These are phyloP conservation scores for Hawksworthiomyces lignivorus DNA, from an alignment of 2,329 filamentous ascomycete species.

Conservation along the genomic window DNA sequence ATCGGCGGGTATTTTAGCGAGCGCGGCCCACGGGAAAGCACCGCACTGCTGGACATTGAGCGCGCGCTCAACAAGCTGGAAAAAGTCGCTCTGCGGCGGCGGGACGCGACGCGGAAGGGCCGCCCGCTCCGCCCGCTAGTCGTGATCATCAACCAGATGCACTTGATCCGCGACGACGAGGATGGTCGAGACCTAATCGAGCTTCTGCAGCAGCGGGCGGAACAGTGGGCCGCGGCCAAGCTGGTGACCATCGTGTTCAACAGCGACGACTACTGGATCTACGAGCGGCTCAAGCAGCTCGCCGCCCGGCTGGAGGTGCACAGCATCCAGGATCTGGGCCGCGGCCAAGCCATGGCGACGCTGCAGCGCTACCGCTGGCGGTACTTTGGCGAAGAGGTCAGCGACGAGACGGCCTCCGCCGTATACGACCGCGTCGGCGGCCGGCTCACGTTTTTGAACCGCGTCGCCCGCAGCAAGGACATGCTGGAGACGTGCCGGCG, in stretches of 20 bases:
- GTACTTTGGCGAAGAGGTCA: slow-evolving; percentile 60
- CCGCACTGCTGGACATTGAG: slow-evolving; percentile 89
- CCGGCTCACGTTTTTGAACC: slow-evolving; percentile 77
- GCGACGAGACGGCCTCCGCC: slow-evolving; percentile 53
- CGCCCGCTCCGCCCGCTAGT: slow-evolving; percentile 53
- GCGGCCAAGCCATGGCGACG: slow-evolving; percentile 66
- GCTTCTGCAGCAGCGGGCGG: slow-evolving; percentile 87
- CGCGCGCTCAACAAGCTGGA: slow-evolving; percentile 96
- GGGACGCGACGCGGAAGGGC: slow-evolving; percentile 45
- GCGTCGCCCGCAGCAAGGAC: slow-evolving; percentile 77
- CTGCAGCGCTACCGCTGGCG: slow-evolving; percentile 71
- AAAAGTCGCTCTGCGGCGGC: slow-evolving; percentile 75
- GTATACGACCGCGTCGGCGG: slow-evolving; percentile 86
- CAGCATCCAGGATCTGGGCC: slow-evolving; percentile 74
- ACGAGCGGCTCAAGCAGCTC: slow-evolving; percentile 85
- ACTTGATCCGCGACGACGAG: slow-evolving; percentile 83
- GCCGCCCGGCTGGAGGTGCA: slow-evolving; percentile 93
- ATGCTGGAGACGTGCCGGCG: slow-evolving; percentile 68
- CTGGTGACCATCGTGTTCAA: slow-evolving; percentile 92
- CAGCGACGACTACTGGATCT: slow-evolving; percentile 97
- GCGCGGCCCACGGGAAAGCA: slow-evolving; percentile 82
- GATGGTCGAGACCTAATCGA: slow-evolving; percentile 91
- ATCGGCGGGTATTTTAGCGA: slow-evolving; percentile 96
- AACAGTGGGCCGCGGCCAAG: slow-evolving; percentile 90
- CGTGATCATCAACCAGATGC: slow-evolving; percentile 91